These are phyloP conservation scores for Westerdykella aurantiaca DNA, from an alignment of 2,329 filamentous ascomycete species.

Conservation along the genomic window DNA sequence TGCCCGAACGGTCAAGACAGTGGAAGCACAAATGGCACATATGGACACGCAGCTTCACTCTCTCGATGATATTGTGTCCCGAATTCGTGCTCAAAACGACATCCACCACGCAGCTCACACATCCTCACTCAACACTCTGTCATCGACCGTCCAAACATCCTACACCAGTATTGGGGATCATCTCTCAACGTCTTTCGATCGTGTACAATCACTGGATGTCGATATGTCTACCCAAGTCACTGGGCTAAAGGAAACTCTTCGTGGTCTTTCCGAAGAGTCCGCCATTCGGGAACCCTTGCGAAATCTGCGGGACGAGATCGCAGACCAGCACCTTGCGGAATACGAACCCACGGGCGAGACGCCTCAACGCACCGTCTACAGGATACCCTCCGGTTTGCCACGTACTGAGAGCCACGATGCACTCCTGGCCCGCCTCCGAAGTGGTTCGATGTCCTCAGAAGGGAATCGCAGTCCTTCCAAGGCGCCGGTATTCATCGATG, in stretches of 20 bases:
- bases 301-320: constrained; percentile 65
- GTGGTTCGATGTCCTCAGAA: constrained; percentile 30
- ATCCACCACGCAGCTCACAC: constrained; percentile 66
- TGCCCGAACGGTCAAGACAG: constrained; percentile 80
- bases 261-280: constrained; percentile 50
- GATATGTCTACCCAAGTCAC: constrained; percentile 59
- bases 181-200: constrained; percentile 61
- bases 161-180: constrained; percentile 66
- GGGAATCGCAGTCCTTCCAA: constrained; percentile 42
- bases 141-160: constrained; percentile 63
- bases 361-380: constrained; percentile 73
- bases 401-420: constrained; percentile 61
- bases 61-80: constrained; percentile 82
- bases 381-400: constrained; percentile 73
- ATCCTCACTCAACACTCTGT: constrained; percentile 60
- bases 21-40: constrained; percentile 81
- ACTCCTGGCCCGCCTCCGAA: constrained; percentile 47
- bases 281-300: constrained; percentile 63
- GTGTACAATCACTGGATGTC: constrained; percentile 62
- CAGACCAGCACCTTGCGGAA: constrained; percentile 61
- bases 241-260: constrained; percentile 55
- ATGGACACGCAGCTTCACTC: constrained; percentile 84
- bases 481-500: constrained; percentile 50
- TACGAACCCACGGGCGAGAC: constrained; percentile 83
- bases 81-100: constrained; percentile 74